phyloP scores from a whole-genome alignment of 441 rosid genomes.

The Manihot esculenta region DNA sequence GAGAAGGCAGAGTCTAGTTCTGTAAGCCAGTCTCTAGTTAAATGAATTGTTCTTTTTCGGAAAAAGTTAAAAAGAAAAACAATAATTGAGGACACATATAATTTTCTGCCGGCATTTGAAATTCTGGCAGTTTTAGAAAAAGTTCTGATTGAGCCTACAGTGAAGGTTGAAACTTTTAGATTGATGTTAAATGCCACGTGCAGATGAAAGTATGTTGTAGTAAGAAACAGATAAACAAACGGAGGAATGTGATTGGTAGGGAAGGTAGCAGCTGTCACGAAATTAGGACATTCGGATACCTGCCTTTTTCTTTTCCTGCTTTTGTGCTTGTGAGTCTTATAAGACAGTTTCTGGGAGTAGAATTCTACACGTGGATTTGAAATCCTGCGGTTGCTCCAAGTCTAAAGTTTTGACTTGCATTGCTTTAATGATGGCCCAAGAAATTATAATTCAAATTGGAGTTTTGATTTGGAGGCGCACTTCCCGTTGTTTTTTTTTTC shows the following conservation, averaged over 20 bases:
- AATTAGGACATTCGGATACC: background rate
- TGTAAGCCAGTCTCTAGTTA: too few relatives aligned
- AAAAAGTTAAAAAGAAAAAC: too few relatives aligned
- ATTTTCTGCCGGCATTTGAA: too few relatives aligned
- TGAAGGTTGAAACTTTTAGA: too few relatives aligned
- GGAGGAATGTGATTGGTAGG: conserved; percentile 5
- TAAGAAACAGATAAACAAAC: background rate
- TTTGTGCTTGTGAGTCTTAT: too few relatives aligned
- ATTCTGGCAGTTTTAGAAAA: background rate
- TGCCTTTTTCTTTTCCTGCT: too few relatives aligned
- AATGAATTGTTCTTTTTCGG: too few relatives aligned
- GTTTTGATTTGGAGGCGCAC: too few relatives aligned
- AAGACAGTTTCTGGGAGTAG: background rate
- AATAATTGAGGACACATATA: conserved; percentile 9
- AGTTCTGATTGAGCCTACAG: background rate
- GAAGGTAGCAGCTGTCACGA: conserved; percentile 11
- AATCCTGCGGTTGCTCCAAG: background rate
- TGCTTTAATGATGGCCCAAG: background rate
- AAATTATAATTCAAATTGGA: too few relatives aligned
- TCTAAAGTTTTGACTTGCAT: background rate
- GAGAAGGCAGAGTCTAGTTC: too few relatives aligned
- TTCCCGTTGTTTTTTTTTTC: too few relatives aligned
- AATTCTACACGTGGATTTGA: conserved; percentile 16
- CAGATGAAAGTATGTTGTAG: background rate
- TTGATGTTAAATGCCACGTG: conserved; percentile 13